Percentiles rank a stretch among this genome's conserved stretches.
Conservation (phyloP, 208 protist genomes). For the Naegleria gruberi region DNA sequence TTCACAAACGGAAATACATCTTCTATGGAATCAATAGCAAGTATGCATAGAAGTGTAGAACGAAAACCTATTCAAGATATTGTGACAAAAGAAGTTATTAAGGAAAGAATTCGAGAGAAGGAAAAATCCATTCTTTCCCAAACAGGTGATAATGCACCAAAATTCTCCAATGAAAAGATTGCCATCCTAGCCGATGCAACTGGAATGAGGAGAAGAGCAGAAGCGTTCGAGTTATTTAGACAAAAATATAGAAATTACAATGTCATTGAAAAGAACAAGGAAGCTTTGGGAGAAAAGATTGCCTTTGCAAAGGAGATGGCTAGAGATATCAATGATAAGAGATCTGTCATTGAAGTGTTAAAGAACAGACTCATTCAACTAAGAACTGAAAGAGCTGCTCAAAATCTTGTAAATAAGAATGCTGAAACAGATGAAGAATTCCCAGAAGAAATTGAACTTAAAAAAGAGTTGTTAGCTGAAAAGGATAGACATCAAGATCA, state of each 20-base stretch:
- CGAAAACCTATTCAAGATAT: background rate
- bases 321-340: background rate
- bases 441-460: background rate
- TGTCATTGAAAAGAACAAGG: background rate
- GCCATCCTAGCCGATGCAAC: background rate
- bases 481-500: background rate
- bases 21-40: too few relatives aligned
- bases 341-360: background rate
- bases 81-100: background rate
- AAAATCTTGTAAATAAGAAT: background rate
- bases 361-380: background rate
- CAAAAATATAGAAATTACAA: background rate
- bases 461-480: background rate
- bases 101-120: background rate
- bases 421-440: background rate
- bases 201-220: constrained; percentile 3
- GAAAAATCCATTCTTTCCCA: background rate
- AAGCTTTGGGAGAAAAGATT: background rate
- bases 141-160: background rate
- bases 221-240: background rate
- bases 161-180: background rate
- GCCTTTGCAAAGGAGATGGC: background rate
- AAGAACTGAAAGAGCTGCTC: background rate
- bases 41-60: background rate
- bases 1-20: too few relatives aligned